These are phyloP conservation scores for Exophiala sideris DNA, from an alignment of 2,329 filamentous ascomycete genomes.

Conservation along the genomic window DNA sequence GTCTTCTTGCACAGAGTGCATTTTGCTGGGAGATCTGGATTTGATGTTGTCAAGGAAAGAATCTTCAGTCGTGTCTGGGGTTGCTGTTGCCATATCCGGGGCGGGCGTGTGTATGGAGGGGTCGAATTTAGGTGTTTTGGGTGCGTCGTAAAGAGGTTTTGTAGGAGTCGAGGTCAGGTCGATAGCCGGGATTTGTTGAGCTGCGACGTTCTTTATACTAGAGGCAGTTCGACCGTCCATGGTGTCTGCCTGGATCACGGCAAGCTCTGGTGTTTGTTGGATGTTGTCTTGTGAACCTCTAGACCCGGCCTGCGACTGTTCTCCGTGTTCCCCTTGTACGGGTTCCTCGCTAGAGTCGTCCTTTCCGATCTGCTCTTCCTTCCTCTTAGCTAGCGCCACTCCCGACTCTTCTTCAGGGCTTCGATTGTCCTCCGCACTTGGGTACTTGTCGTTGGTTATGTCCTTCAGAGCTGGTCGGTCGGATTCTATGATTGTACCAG, in stretches of 20 bases:
- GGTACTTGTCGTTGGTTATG: slow-evolving; percentile 26
- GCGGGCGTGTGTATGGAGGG: slow-evolving; percentile 24
- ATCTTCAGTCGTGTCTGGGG: slow-evolving; percentile 24
- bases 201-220: slow-evolving; percentile 1
- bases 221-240: neutral
- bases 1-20: slow-evolving; percentile 6
- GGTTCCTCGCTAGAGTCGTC: slow-evolving; percentile 4
- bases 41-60: slow-evolving; percentile 32
- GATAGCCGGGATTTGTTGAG: slow-evolving; percentile 1
- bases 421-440: slow-evolving; percentile 12
- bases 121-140: slow-evolving; percentile 31
- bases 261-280: neutral
- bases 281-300: neutral
- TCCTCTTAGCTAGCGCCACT: slow-evolving; percentile 14
- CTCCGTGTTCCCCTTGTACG: neutral
- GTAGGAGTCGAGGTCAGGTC: slow-evolving; percentile 1
- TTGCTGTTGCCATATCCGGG: slow-evolving; percentile 3
- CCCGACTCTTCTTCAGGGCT: slow-evolving; percentile 6
- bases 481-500: slow-evolving; percentile 8
- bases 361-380: slow-evolving; percentile 10
- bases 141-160: neutral
- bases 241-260: neutral
- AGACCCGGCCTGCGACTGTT: neutral
- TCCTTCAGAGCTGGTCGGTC: slow-evolving; percentile 23
- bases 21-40: slow-evolving; percentile 29